Percentiles rank a stretch among this genome's conserved stretches.
Conservation (phyloP, 2,329 filamentous ascomycete genomes). For the Colletotrichum tabaci region DNA sequence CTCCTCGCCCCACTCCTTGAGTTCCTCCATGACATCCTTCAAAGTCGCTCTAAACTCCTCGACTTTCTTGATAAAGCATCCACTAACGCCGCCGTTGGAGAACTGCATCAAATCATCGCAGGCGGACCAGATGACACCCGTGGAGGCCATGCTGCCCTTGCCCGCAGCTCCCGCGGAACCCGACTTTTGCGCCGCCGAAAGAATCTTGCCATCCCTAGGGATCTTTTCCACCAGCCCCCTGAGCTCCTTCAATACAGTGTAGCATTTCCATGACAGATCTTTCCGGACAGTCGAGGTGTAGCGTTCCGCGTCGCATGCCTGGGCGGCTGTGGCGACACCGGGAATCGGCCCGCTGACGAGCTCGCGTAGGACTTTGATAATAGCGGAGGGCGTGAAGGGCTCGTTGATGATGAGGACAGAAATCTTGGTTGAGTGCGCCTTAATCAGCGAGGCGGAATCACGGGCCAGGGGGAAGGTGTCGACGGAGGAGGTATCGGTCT, state of each 20-base stretch:
- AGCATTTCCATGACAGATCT: constrained; percentile 74
- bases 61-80: constrained; percentile 79
- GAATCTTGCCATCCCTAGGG: constrained; percentile 68
- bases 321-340: constrained; percentile 78
- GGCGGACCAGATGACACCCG: constrained; percentile 85
- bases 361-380: constrained; percentile 78
- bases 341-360: constrained; percentile 82
- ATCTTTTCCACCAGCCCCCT: constrained; percentile 73
- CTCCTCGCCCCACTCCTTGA: constrained; percentile 90
- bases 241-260: constrained; percentile 75
- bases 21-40: constrained; percentile 86
- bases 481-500: constrained; percentile 51
- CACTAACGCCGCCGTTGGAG: constrained; percentile 76
- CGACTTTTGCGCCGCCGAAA: constrained; percentile 63
- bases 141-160: constrained; percentile 73
- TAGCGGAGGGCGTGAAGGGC: constrained; percentile 86
- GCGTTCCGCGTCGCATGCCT: constrained; percentile 72
- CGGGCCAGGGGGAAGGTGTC: constrained; percentile 78
- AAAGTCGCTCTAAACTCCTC: constrained; percentile 82
- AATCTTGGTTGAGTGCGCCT: constrained; percentile 88
- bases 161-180: constrained; percentile 53
- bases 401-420: constrained; percentile 89
- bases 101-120: constrained; percentile 82
- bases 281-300: constrained; percentile 76
- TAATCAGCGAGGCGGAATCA: constrained; percentile 80